These are phyloP conservation scores for Podospora bellae-mahoneyi DNA, from an alignment of 495 filamentous ascomycete species.

Conservation along the genomic window DNA sequence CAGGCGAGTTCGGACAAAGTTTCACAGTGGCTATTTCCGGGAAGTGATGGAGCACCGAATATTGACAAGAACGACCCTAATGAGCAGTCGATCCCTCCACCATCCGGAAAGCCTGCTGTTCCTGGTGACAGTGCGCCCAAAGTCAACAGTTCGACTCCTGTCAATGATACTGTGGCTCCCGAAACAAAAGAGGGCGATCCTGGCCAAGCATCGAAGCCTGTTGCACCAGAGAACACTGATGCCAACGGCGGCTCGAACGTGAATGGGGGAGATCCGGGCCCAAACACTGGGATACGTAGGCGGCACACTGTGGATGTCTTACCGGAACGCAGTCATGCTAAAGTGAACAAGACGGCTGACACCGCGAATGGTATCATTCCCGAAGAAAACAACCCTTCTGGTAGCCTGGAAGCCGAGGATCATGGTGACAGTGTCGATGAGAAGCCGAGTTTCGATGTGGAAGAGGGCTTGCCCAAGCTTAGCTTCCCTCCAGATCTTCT, in stretches of 20 bases:
- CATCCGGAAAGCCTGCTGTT: background rate
- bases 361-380: background rate
- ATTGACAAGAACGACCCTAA: background rate
- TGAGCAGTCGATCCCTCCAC: background rate
- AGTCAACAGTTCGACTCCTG: background rate
- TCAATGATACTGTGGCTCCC: background rate
- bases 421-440: background rate
- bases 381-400: background rate
- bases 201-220: background rate
- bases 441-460: background rate
- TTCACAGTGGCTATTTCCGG: background rate
- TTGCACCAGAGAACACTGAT: background rate
- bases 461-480: background rate
- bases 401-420: background rate
- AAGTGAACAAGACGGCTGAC: background rate
- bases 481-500: background rate
- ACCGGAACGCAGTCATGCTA: background rate
- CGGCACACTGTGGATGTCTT: background rate
- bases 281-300: background rate
- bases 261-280: background rate
- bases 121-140: background rate
- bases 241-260: background rate
- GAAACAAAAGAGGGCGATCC: background rate
- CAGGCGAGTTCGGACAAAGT: background rate
- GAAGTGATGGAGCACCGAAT: background rate